Base-by-base conservation (phyloP, 306 rosid species). In the Ormosia emarginata region DNA sequence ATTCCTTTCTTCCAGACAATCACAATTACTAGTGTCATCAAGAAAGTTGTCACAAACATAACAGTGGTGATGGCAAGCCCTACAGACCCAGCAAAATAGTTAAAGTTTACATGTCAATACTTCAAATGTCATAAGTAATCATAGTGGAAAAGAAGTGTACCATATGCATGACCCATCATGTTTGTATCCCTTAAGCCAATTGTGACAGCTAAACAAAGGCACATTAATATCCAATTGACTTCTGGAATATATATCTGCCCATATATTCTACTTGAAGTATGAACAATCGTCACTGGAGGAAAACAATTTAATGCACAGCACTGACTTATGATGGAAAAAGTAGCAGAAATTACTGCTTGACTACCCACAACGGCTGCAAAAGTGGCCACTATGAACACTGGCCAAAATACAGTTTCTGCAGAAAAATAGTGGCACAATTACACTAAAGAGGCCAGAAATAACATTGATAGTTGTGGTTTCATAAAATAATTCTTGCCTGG, bases 21-120 rank as follows among this genome's bases (percentile, higher is more conserved):
- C 32, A 88, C 55, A 55, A 91, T 90, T 55, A 91, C 92, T 18
- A 94, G 83, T 44, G 89, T 72, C 97, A 92, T 92, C 86, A 94
- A 84, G 78, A 93, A 84, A 59, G 87, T 84, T 74, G 87, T 84
- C 73, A 84, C 87, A 47, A 84, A 80, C 87, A 84, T 84, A 17
- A 84, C 84, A 39, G 81, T 84, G 33, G 77, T 84, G 40, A 72
- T 61, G 4, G 87, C 84, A 72, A 84, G 65, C 1, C 87, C 87
- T 84, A 46, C 68, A 74, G 57, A 84, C 36, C 74, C 69, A 85
- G 74, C 40, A 88, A 79, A 83, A 64, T 58, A 71, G 73, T 81
- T 74, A 64, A 55, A 80, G 44, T 67, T 47, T 53, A 57, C 49
- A 77, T 61, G 66, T 10, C 50, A 17, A 32, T 63, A 39, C 37